Evolutionary conservation across 108 stramenopile genomes (phyloP).

Genomic region (Stephanodiscus minutulus): DNA sequence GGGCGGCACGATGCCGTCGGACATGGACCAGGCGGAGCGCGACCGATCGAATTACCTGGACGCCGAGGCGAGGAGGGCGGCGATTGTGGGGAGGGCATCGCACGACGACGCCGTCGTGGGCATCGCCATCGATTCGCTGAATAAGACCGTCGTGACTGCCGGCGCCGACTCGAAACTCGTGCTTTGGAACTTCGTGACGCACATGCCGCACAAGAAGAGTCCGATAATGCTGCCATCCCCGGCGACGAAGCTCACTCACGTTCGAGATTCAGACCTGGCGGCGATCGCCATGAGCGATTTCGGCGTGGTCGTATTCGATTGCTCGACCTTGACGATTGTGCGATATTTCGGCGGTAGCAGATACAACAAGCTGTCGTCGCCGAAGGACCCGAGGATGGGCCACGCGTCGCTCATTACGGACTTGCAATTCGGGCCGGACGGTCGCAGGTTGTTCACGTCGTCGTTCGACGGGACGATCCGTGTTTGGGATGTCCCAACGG

Average conservation of each 20-base stretch:
- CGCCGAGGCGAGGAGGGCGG: constrained; percentile 42
- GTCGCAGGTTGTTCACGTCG: constrained; percentile 84
- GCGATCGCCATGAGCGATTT: constrained; percentile 78
- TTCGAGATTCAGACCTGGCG: constrained; percentile 82
- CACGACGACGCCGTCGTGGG: constrained; percentile 86
- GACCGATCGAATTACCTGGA: constrained; percentile 50
- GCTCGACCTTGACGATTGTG: constrained; percentile 66
- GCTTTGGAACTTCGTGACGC: constrained; percentile 89
- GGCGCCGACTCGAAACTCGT: constrained; percentile 88
- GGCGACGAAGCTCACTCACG: constrained; percentile 75
- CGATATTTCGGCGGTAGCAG: constrained; percentile 66
- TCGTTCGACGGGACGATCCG: constrained; percentile 87
- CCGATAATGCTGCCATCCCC: constrained; percentile 69
- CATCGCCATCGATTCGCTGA: constrained; percentile 89
- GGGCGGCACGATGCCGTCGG: constrained; percentile 60
- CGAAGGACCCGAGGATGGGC: constrained; percentile 16
- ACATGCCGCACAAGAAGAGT: constrained; percentile 83
- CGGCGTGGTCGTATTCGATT: constrained; percentile 76
- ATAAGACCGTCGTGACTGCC: constrained; percentile 80
- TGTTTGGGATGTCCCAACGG: constrained; percentile 96
- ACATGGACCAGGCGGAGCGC: constrained; percentile 68
- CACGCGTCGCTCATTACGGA: constrained; percentile 87
- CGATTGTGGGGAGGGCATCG: constrained; percentile 58
- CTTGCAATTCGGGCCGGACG: constrained; percentile 90
- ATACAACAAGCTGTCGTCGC: constrained; percentile 4